Conservation (phyloP, 441 rosid species). For the Bocquillonia castaneifolia region DNA sequence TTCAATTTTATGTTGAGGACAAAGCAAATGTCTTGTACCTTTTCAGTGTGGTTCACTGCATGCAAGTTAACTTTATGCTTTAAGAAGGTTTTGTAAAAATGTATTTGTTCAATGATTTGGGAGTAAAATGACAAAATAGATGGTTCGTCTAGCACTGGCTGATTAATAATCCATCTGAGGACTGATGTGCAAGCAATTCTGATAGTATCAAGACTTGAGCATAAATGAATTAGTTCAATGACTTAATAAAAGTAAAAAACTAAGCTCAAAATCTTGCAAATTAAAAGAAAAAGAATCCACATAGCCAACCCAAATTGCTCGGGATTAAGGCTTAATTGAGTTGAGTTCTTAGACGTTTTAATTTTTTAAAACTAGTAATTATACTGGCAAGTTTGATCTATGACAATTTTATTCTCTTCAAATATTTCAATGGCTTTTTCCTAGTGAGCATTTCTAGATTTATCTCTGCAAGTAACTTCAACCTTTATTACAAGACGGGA, state of each 20-base stretch:
- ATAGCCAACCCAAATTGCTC: no score
- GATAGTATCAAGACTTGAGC: background rate
- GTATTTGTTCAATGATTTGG: background rate
- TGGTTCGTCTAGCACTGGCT: background rate
- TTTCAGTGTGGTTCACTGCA: background rate
- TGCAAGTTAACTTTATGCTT: constrained; percentile 3
- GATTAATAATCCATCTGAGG: no score
- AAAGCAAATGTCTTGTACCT: background rate
- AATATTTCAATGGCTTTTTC: background rate
- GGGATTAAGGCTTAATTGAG: no score
- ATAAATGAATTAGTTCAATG: background rate
- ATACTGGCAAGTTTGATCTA: background rate
- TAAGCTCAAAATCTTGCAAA: no score
- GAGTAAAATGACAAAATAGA: background rate
- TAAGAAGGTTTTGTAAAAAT: background rate
- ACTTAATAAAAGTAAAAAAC: background rate
- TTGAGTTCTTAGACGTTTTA: background rate
- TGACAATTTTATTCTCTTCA: background rate
- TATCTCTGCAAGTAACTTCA: background rate
- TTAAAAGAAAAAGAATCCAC: no score
- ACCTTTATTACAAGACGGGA: constrained; percentile 6
- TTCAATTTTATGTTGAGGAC: background rate
- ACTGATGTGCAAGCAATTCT: no score
- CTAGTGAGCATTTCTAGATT: background rate
- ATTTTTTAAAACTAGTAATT: background rate